Base-by-base conservation (phyloP, 2,329 filamentous ascomycete species). In the Neocucurbitaria cava region DNA sequence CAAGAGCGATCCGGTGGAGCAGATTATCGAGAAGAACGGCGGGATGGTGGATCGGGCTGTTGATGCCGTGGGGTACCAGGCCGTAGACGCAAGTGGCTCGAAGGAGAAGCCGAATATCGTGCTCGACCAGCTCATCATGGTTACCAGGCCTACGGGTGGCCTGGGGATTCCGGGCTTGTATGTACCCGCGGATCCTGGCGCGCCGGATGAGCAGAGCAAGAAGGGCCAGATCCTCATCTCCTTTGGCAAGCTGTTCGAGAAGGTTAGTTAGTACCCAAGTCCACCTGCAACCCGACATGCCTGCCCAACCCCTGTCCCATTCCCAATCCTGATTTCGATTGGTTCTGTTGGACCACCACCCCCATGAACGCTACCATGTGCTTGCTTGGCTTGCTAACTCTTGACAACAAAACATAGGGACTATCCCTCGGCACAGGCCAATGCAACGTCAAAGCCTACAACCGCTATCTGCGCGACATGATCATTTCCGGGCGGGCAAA, bases 1-100 rank as follows among this genome's bases (percentile, higher is more conserved):
- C 20, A 82, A 85, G 55, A 79, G 81, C 4, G 85, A 88, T 61
- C 83, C 79, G 5, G 83, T 87, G 0, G 80, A 86, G 31, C 79
- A 85, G 65, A 89, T 89, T 46, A 83, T 88, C 42, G 75, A 82
- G 52, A 65, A 77, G 13, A 87, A 88, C 46, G 82, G 77, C 1
- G 84, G 81, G 0, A 84, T 85, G 83, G 85, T 89, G 2, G 86
- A 89, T 59, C 78, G 87, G 5, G 83, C 84, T 0, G 83, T 89
- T 0, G 87, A 89, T 72, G 84, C 85, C 10, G 87, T 89, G 9
- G 87, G 86, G 0, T 89, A 88, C 65, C 85, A 89, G 63, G 87
- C 86, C 8, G 82, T 86, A 1, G 71, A 75, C 40, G 53, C 79
- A 10, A 80, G 80, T 1, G 85, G 84, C 1, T 82, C 80, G 57